phyloP scores from a whole-genome alignment of 148 eudicot species.

The Oxyria digyna region DNA sequence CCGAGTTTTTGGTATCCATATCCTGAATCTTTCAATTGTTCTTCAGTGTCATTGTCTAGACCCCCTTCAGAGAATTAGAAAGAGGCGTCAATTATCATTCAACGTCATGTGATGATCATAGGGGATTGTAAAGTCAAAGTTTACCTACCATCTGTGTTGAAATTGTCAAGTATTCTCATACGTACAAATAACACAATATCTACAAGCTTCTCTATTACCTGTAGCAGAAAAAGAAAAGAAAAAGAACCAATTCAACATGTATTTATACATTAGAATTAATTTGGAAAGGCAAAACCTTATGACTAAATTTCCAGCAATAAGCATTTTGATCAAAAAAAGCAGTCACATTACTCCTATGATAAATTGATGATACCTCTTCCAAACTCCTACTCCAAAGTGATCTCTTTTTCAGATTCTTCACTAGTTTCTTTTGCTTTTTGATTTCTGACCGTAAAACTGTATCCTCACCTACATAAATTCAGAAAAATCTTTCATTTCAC shows the following conservation, averaged over 20 bases:
- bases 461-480: slow-evolving; percentile 1
- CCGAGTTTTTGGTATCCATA: slow-evolving; percentile 24
- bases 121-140: background rate
- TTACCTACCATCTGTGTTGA: slow-evolving; percentile 22
- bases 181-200: slow-evolving; percentile 30
- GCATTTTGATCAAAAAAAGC: background rate
- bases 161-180: slow-evolving; percentile 18
- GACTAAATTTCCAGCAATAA: background rate
- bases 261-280: background rate
- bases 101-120: background rate
- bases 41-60: slow-evolving; percentile 15
- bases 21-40: slow-evolving; percentile 11
- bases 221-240: slow-evolving; percentile 6
- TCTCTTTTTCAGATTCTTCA: slow-evolving; percentile 28
- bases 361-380: slow-evolving; percentile 40
- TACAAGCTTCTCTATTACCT: slow-evolving; percentile 37
- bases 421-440: slow-evolving; percentile 30
- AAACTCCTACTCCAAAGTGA: slow-evolving; percentile 40
- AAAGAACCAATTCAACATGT: background rate
- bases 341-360: background rate
- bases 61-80: slow-evolving; percentile 2
- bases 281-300: background rate
- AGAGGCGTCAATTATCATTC: background rate
- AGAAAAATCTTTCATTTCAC: background rate
- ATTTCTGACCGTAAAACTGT: slow-evolving; percentile 18